Percentiles rank a stretch among this genome's conserved stretches.
phyloP scores from a whole-genome alignment of 129 eudicot genomes.

The Scalesia atractyloides region DNA sequence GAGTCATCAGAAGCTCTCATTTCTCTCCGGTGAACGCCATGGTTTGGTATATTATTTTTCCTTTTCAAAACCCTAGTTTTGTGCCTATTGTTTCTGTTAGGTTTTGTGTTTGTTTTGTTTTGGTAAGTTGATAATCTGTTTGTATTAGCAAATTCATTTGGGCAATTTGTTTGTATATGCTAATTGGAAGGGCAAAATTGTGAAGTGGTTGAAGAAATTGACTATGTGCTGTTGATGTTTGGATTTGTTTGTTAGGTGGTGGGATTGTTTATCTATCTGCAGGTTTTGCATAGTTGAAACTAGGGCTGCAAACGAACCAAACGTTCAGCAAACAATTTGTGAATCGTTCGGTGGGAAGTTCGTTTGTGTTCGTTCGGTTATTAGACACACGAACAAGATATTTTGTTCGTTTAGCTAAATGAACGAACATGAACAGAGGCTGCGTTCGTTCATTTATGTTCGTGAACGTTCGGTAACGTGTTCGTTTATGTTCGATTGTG shows the following conservation, averaged over 20 bases:
- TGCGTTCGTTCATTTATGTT: too few species aligned
- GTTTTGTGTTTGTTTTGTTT: background rate
- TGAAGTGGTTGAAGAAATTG: conserved; percentile 16
- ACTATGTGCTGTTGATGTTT: background rate
- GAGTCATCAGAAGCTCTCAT: conserved; percentile 53
- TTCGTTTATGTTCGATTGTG: too few species aligned
- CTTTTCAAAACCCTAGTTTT: background rate
- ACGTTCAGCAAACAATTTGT: too few species aligned
- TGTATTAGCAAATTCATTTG: conserved; percentile 2
- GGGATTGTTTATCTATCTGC: background rate
- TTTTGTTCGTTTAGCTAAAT: too few species aligned
- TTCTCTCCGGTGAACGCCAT: conserved; percentile 68
- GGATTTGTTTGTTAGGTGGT: conserved; percentile 4
- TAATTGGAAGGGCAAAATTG: too few species aligned
- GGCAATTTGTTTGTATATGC: conserved; percentile 4
- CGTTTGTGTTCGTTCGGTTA: too few species aligned
- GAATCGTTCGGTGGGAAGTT: too few species aligned
- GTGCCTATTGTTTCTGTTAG: background rate
- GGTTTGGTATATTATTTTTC: conserved; percentile 36
- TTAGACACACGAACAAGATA: too few species aligned
- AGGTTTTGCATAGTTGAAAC: too few species aligned
- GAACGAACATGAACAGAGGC: too few species aligned
- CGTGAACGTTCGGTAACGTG: too few species aligned
- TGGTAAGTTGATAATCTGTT: background rate
- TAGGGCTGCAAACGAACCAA: too few species aligned